These are phyloP conservation scores for Iris pallida DNA, from an alignment of 116 monocot genomes.

Conservation along the genomic window DNA sequence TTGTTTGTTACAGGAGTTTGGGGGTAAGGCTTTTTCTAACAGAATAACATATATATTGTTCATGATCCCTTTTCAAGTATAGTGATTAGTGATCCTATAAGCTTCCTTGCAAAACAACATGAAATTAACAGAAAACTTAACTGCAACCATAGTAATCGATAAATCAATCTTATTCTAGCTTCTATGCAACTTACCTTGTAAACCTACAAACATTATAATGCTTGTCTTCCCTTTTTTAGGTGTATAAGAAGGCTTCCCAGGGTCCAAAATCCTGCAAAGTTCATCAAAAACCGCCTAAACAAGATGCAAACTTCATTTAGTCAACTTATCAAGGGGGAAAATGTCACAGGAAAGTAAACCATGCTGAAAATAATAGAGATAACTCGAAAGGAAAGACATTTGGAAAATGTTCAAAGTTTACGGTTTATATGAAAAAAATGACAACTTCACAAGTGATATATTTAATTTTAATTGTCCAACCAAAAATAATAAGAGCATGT, in stretches of 20 bases:
- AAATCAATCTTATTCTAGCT: not conserved
- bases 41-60: too few species aligned
- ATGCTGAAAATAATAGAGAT: not conserved
- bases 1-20: too few species aligned
- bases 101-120: too few species aligned
- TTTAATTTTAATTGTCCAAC: too few species aligned
- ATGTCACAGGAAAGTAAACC: not conserved
- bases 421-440: too few species aligned
- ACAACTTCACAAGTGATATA: too few species aligned
- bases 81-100: too few species aligned
- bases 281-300: constrained; percentile 72
- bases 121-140: too few species aligned
- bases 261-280: constrained; percentile 89
- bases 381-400: not conserved
- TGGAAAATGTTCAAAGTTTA: not conserved
- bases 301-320: not conserved
- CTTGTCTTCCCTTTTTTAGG: constrained; percentile 82
- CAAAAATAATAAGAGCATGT: too few species aligned
- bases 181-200: constrained; percentile 57
- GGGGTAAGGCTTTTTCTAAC: too few species aligned
- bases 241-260: constrained; percentile 71
- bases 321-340: not conserved
- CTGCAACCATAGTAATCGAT: too few species aligned
- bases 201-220: constrained; percentile 80
- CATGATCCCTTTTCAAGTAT: too few species aligned